phyloP scores from a whole-genome alignment of 768 basidiomycete genomes.

The Tremella mesenterica region DNA sequence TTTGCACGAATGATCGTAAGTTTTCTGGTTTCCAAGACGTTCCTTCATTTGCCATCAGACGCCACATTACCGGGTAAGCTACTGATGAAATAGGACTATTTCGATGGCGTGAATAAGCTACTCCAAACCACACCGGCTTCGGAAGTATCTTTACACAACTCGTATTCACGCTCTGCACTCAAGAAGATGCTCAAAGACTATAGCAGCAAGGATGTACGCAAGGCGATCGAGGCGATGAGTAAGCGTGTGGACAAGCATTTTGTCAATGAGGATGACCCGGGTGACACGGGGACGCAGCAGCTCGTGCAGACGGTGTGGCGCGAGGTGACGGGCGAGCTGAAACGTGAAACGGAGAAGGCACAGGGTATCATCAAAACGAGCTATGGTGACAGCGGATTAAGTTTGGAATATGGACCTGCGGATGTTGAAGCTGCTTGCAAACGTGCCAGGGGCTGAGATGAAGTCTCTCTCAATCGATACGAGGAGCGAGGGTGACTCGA shows the following conservation, averaged over 20 bases:
- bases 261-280: slow-evolving; percentile 51
- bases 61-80: background rate
- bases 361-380: slow-evolving; percentile 62
- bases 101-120: slow-evolving; percentile 82
- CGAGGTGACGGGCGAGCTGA: slow-evolving; percentile 75
- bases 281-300: slow-evolving; percentile 46
- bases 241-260: slow-evolving; percentile 96
- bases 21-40: slow-evolving; percentile 5
- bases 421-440: slow-evolving; percentile 76
- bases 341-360: slow-evolving; percentile 64
- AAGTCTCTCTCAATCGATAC: too few relatives aligned
- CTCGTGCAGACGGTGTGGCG: slow-evolving; percentile 63
- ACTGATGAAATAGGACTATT: slow-evolving; percentile 63
- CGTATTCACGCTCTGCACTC: slow-evolving; percentile 66
- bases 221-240: slow-evolving; percentile 73
- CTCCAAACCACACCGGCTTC: slow-evolving; percentile 67
- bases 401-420: slow-evolving; percentile 61
- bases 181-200: slow-evolving; percentile 80
- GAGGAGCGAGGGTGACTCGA: too few relatives aligned
- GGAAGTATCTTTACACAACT: slow-evolving; percentile 66
- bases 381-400: slow-evolving; percentile 64
- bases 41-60: background rate
- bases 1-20: slow-evolving; percentile 78
- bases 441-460: slow-evolving; percentile 36
- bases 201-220: slow-evolving; percentile 78